Evolutionary conservation across 805 yeast species (phyloP), one percentile per base, ranked within the genome.

Genomic region (Candida sonorensis): DNA sequence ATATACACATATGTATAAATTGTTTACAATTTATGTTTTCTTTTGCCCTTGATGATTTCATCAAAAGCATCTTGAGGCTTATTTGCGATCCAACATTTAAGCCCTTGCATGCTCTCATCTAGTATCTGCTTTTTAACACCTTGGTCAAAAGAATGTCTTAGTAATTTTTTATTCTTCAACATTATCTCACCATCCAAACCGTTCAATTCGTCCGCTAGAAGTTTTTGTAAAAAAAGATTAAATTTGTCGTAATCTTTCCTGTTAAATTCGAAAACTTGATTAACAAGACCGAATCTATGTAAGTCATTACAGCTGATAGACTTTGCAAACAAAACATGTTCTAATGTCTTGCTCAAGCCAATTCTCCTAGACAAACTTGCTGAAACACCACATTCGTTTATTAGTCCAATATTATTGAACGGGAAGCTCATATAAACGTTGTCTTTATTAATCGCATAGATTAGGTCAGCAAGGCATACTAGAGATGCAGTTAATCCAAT

Each of bases 361-460:
- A 86, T 61, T 48, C 94, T 69, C 44, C 65, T 53, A 16, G 82
- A 75, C 33, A 86, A 64, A 4, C 90, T 73, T 7, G 76, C 69
- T 11, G 85, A 73, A 1, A 84, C 61, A 4, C 78, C 83, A 35
- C 95, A 94, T 56, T 86, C 96, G 38, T 81, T 75, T 3, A 82
- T 87, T 45, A 86, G 69, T 2, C 95, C 94, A 44, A 86, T 67
- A 50, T 79, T 81, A 27, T 87, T 75, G 57, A 86, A 86, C 6
- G 96, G 95, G 11, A 77, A 69, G 48, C 78, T 69, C 40, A 85
- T 50, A 48, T 59, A 76, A 38, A 76, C 71, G 23, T 67, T 62
- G 28, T 67, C 71, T 6, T 16, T 16, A 46, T 77, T 74, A 43
- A 67, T 71, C 10, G 80, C 78, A 50, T 83, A 85, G 8, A 86